phyloP scores from a whole-genome alignment of 2,329 filamentous ascomycete genomes.

The Trichophyton simii region DNA sequence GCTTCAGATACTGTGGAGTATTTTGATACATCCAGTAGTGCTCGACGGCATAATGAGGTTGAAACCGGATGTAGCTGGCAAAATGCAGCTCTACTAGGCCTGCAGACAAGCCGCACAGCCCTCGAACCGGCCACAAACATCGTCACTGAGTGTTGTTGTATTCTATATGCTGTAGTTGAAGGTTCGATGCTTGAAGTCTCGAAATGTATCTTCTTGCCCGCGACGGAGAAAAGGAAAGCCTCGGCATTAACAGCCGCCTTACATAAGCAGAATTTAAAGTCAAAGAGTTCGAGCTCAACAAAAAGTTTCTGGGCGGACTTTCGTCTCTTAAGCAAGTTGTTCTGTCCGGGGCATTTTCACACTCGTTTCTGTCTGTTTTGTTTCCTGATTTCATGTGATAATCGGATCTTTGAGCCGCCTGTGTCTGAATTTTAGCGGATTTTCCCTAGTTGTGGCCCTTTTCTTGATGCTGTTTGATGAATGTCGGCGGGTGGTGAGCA shows the following conservation, averaged over 20 bases:
- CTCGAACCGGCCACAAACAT: background rate
- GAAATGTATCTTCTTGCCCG: too few species aligned
- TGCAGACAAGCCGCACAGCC: background rate
- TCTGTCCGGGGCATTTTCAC: background rate
- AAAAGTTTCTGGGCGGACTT: background rate
- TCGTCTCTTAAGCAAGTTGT: too few species aligned
- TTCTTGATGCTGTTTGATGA: constrained; percentile 32
- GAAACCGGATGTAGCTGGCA: background rate
- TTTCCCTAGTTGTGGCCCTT: background rate
- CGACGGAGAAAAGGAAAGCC: background rate
- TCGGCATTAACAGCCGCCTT: background rate
- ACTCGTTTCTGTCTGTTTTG: background rate
- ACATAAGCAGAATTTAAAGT: background rate
- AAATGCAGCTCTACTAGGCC: background rate
- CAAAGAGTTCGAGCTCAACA: background rate
- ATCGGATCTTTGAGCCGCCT: background rate
- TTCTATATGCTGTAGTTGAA: background rate
- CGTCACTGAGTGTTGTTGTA: background rate
- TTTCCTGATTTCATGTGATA: background rate
- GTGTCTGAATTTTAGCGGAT: background rate
- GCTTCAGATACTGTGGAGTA: background rate
- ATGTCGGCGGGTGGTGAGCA: constrained; percentile 52
- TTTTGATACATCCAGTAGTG: background rate
- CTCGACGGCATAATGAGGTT: background rate
- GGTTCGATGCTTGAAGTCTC: too few species aligned